Conservation (phyloP, 257 asterid species). For the Nicotiana undulata region DNA sequence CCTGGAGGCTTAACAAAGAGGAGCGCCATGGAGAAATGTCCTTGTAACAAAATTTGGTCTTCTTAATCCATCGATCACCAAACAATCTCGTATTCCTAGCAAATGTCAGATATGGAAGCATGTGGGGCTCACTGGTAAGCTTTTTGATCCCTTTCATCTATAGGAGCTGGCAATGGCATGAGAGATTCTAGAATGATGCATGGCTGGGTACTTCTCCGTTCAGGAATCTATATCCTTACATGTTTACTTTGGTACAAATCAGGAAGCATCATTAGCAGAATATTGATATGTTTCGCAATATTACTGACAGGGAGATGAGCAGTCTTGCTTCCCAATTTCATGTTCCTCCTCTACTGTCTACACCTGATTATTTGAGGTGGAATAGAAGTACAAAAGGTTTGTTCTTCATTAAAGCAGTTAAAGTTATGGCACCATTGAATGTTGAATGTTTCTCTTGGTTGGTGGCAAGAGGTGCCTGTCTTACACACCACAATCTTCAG, state of each 20-base stretch:
- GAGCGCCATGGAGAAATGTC: not conserved
- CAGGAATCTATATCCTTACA: not conserved
- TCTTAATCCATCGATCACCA: not conserved
- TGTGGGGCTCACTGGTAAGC: not conserved
- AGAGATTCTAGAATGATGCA: not conserved
- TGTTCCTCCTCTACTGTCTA: not conserved
- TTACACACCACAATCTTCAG: not conserved
- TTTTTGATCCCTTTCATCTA: not conserved
- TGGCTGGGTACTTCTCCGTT: not conserved
- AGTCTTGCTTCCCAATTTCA: not conserved
- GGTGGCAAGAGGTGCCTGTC: not conserved
- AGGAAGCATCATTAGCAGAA: not conserved
- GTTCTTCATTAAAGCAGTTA: no score
- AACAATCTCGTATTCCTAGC: not conserved
- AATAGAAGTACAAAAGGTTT: no score
- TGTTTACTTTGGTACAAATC: not conserved
- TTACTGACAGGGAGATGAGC: not conserved
- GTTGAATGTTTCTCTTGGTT: not conserved
- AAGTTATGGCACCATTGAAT: not conserved
- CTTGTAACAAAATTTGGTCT: not conserved
- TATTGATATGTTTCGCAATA: not conserved
- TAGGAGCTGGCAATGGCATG: not conserved
- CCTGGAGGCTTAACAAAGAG: not conserved
- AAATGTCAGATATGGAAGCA: not conserved
- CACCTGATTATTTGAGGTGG: not conserved